Evolutionary conservation across 176 grass and related monocot genomes (phyloP), one percentile per base, ranked within the genome.

Genomic region (Microstegium vimineum): DNA sequence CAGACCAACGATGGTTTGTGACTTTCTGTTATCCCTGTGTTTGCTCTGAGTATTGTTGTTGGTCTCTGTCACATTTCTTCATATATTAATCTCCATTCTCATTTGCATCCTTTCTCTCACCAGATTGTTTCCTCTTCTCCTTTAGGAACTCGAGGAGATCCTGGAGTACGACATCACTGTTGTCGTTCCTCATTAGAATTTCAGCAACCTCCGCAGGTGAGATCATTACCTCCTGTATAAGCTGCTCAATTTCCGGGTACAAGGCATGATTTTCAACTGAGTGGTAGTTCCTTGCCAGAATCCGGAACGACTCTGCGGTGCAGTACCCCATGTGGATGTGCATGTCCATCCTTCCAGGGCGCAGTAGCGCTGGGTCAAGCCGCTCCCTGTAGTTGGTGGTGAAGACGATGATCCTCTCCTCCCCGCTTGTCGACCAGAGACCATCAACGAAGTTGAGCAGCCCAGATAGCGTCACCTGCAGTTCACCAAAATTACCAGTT

Each of bases 311-410:
- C 43, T 86, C 84, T 18, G 33, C 8, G 5, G 43, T 86, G 84
- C 84, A 86, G 34, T 86, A 86, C 0, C 84, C 76, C 84, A 80
- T 80, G 20, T 86, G 69, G 43, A 86, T 67, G 77, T 86, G 76
- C 84, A 86, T 86, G 60, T 86, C 84, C 84, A 86, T 86, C 77
- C 84, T 81, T 46, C 84, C 84, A 6, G 84, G 84, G 5, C 77
- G 77, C 69, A 86, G 27, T 15, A 86, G 10, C 18, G 84, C 84
- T 32, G 84, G 77, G 84, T 81, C 84, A 12, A 86, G 84, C 20
- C 84, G 69, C 60, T 86, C 77, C 69, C 35, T 81, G 61, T 74
- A 81, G 36, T 81, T 86, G 0, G 84, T 86, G 45, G 84, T 86
- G 85, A 81, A 81, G 27, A 75, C 62, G 2, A 86, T 81, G 77